A percentile compares a stretch with the other conserved stretches of the same genome.
Evolutionary conservation across 768 basidiomycete genomes (phyloP).

Genomic region (Antrodiella citrinella): DNA sequence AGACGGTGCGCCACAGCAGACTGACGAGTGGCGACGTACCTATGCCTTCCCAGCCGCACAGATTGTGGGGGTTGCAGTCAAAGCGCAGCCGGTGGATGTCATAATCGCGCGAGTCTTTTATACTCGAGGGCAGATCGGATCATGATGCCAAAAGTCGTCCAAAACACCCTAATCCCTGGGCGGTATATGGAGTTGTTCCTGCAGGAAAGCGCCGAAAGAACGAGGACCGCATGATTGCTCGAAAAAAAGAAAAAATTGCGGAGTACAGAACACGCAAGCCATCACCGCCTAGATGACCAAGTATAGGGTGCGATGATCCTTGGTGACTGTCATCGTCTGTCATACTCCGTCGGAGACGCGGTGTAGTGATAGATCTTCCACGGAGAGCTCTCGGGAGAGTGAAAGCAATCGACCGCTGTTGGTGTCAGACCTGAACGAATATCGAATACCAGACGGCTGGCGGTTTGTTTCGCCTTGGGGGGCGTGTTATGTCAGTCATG

Average conservation of each 20-base stretch:
- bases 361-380: too few relatives aligned
- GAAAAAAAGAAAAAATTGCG: not conserved
- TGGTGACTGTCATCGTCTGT: not conserved
- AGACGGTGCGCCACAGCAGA: not conserved
- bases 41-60: not conserved
- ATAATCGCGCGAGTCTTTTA: constrained; percentile 1
- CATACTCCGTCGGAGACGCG: too few relatives aligned
- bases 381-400: too few relatives aligned
- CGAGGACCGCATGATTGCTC: not conserved
- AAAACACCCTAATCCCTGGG: not conserved
- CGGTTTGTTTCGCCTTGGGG: too few relatives aligned
- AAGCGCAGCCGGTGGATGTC: not conserved
- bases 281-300: not conserved
- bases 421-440: too few relatives aligned
- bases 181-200: not conserved
- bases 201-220: not conserved
- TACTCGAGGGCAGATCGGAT: constrained; percentile 9
- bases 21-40: not conserved
- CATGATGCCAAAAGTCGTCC: constrained; percentile 3
- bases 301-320: not conserved
- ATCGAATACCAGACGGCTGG: too few relatives aligned
- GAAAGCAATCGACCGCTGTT: too few relatives aligned
- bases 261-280: not conserved
- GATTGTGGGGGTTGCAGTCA: constrained; percentile 3
- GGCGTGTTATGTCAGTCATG: too few relatives aligned